A percentile compares a stretch with the other conserved stretches of the same genome.
Evolutionary conservation across 2,329 filamentous ascomycete species (phyloP).

Genomic region (Fusarium subglutinans): DNA sequence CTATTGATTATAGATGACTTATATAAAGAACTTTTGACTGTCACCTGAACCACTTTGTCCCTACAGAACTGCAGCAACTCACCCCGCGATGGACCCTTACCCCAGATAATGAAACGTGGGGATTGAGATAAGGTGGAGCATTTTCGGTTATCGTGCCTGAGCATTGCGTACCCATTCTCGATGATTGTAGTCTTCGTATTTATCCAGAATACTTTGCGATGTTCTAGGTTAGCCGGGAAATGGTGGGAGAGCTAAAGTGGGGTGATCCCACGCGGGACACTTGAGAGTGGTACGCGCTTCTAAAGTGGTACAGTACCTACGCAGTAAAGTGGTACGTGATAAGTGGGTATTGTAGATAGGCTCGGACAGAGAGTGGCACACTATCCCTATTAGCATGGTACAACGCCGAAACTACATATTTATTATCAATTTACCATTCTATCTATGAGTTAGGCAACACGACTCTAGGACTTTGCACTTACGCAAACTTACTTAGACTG

Average conservation of each 20-base stretch:
- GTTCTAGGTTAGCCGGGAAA: background rate
- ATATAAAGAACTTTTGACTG: background rate
- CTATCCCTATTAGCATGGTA: too few species aligned
- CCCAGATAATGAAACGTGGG: background rate
- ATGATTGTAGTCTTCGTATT: background rate
- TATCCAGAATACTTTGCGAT: rapidly evolving
- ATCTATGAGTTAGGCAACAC: too few species aligned
- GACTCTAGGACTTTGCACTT: too few species aligned
- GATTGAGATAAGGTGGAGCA: background rate
- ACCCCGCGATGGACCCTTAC: background rate
- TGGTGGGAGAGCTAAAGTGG: background rate
- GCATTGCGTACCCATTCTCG: too few species aligned
- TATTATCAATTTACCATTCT: too few species aligned
- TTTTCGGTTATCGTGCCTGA: background rate
- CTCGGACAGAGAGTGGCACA: too few species aligned
- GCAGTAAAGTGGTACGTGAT: background rate
- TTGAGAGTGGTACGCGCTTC: background rate
- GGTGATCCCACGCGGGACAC: background rate
- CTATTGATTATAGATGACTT: rapidly evolving
- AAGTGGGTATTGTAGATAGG: background rate
- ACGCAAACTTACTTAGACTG: too few species aligned
- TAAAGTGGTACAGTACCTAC: background rate
- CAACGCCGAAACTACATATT: too few species aligned
- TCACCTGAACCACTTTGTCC: background rate
- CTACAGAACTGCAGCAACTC: rapidly evolving